Conservation (phyloP, 176 grass and related monocot species). For the Oropetium thomaeum region DNA sequence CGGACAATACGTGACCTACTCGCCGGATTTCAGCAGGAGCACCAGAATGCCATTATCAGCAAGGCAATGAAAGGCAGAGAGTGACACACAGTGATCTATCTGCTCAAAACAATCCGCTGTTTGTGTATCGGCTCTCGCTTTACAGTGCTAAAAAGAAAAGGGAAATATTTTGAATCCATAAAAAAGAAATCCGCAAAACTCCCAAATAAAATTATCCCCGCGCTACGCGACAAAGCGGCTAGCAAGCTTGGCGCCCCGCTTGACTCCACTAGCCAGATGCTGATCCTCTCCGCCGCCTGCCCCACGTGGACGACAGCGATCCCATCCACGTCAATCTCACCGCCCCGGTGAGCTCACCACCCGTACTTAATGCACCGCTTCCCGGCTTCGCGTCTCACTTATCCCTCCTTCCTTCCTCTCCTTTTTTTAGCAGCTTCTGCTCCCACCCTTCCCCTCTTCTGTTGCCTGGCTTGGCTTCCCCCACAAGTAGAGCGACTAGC, state of each 20-base stretch:
- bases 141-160: too few species aligned
- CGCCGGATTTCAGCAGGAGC: background rate
- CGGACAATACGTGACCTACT: background rate
- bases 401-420: background rate
- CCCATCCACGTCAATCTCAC: slow-evolving; percentile 10
- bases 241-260: slow-evolving; percentile 26
- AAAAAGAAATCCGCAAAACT: background rate
- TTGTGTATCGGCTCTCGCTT: background rate
- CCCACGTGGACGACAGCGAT: slow-evolving; percentile 58
- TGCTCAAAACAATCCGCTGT: background rate
- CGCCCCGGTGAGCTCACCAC: slow-evolving; percentile 37
- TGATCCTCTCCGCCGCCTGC: slow-evolving; percentile 10
- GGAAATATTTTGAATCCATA: too few species aligned
- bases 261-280: slow-evolving; percentile 59
- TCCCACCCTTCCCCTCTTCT: background rate
- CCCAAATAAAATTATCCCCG: slow-evolving; percentile 21
- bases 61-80: slow-evolving; percentile 26
- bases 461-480: background rate
- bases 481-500: slow-evolving; percentile 4
- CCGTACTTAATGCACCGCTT: slow-evolving; percentile 32
- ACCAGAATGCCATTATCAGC: background rate
- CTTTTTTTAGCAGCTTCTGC: slow-evolving; percentile 21
- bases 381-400: background rate
- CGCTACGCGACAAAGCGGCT: slow-evolving; percentile 54
- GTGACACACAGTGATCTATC: background rate